Conservation (phyloP, 192 early-diverging fungal species). For the Gaertneriomyces sp. region DNA sequence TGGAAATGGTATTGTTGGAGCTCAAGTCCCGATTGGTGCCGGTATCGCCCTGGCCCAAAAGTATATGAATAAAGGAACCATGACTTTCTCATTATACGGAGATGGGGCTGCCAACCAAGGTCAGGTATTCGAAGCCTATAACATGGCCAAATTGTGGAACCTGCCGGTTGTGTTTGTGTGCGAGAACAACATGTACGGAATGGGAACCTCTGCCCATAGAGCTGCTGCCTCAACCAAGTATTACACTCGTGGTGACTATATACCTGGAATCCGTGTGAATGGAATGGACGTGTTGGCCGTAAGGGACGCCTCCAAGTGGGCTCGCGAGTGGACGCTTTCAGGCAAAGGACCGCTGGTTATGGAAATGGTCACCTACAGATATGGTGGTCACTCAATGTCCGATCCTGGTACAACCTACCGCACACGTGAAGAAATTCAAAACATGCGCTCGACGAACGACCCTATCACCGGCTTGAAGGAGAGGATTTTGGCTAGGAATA, state of each 20-base stretch:
- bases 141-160: slow-evolving; percentile 98
- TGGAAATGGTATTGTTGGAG: slow-evolving; percentile 98
- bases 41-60: slow-evolving; percentile 87
- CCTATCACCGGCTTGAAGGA: slow-evolving; percentile 91
- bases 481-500: slow-evolving; percentile 65
- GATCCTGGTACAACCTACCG: slow-evolving; percentile 99
- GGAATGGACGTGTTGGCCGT: slow-evolving; percentile 93
- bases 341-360: slow-evolving; percentile 90
- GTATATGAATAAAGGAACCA: slow-evolving; percentile 72
- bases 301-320: slow-evolving; percentile 73
- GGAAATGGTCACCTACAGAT: slow-evolving; percentile 97
- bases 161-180: slow-evolving; percentile 91
- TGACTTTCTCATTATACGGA: slow-evolving; percentile 92
- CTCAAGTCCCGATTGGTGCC: slow-evolving; percentile 68
- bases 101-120: slow-evolving; percentile 98
- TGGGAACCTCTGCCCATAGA: slow-evolving; percentile 89
- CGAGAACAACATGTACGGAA: slow-evolving; percentile 99
- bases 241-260: slow-evolving; percentile 95
- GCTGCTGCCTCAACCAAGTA: slow-evolving; percentile 92
- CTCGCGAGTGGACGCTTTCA: slow-evolving; percentile 75
- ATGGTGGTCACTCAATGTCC: slow-evolving; percentile 99
- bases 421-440: slow-evolving; percentile 96
- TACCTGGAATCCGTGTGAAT: slow-evolving; percentile 83
- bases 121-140: slow-evolving; percentile 98
- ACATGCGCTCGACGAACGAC: slow-evolving; percentile 93